Percentiles rank a stretch among this genome's conserved stretches.
Evolutionary conservation across 345 rosid genomes (phyloP).

Genomic region (Hypericum perforatum): DNA sequence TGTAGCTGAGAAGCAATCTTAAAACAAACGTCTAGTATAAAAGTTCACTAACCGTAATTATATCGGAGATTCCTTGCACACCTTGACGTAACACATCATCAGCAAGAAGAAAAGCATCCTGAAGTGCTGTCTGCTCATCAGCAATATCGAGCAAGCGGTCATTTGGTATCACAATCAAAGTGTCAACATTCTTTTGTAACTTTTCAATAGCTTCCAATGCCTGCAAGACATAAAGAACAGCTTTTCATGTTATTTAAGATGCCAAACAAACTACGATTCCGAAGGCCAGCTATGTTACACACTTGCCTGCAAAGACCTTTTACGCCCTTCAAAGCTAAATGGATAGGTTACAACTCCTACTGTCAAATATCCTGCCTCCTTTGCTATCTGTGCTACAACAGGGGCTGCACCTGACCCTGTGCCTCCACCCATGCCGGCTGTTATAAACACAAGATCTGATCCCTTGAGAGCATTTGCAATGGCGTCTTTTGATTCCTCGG

Average conservation of each 20-base stretch:
- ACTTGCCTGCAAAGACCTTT: conserved; percentile 79
- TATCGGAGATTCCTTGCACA: conserved; percentile 98
- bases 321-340: conserved; percentile 97
- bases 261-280: not conserved
- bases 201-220: conserved; percentile 94
- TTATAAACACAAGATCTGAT: conserved; percentile 93
- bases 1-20: not conserved
- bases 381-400: conserved; percentile 83
- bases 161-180: conserved; percentile 93
- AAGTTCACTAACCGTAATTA: conserved; percentile 61
- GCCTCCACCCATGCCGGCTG: conserved; percentile 99
- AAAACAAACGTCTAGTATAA: not conserved
- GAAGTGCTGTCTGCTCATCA: conserved; percentile 95
- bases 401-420: conserved; percentile 99
- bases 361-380: conserved; percentile 87
- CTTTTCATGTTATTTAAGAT: not conserved
- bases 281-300: conserved; percentile 1
- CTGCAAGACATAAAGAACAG: conserved; percentile 29
- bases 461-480: conserved; percentile 91
- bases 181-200: conserved; percentile 89
- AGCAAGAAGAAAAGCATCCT: conserved; percentile 97
- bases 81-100: conserved; percentile 98
- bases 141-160: conserved; percentile 94
- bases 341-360: conserved; percentile 99
- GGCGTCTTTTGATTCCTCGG: conserved; percentile 89